phyloP scores from a whole-genome alignment of 208 protist species.

The Crithidia brevicula region DNA sequence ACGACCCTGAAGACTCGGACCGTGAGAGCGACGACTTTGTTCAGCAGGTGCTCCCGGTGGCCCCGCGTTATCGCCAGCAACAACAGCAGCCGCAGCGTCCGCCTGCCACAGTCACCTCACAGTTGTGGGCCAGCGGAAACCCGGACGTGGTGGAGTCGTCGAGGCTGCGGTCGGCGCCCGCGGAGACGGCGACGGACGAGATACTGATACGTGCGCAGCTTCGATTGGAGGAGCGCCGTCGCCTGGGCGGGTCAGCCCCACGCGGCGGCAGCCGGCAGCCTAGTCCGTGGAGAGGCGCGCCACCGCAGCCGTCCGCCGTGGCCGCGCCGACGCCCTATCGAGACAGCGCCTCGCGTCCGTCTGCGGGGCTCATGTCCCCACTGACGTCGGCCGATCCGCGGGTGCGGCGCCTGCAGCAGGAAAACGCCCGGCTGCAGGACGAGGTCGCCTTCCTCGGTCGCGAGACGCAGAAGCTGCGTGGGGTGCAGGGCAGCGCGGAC shows the following conservation, averaged over 20 bases:
- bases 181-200: constrained; percentile 28
- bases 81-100: neutral
- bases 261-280: constrained; percentile 17
- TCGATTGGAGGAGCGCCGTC: constrained; percentile 46
- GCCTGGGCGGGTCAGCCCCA: constrained; percentile 5
- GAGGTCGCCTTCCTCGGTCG: constrained; percentile 54
- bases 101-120: neutral
- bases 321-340: constrained; percentile 1
- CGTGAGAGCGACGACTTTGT: constrained; percentile 32
- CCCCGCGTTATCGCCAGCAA: neutral
- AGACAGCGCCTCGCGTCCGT: neutral
- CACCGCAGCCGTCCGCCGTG: neutral
- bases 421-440: constrained; percentile 51
- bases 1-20: constrained; percentile 14
- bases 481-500: constrained; percentile 35
- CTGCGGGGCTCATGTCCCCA: constrained; percentile 1
- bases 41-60: constrained; percentile 31
- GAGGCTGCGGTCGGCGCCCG: neutral
- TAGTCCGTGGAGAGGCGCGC: constrained; percentile 13
- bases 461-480: constrained; percentile 53
- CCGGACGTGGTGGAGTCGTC: neutral
- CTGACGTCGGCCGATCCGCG: constrained; percentile 27
- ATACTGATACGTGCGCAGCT: constrained; percentile 53
- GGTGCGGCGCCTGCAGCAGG: constrained; percentile 43
- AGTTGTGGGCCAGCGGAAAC: constrained; percentile 12